Conservation (phyloP, 2,329 filamentous ascomycete genomes). For the Aureobasidium sp. region DNA sequence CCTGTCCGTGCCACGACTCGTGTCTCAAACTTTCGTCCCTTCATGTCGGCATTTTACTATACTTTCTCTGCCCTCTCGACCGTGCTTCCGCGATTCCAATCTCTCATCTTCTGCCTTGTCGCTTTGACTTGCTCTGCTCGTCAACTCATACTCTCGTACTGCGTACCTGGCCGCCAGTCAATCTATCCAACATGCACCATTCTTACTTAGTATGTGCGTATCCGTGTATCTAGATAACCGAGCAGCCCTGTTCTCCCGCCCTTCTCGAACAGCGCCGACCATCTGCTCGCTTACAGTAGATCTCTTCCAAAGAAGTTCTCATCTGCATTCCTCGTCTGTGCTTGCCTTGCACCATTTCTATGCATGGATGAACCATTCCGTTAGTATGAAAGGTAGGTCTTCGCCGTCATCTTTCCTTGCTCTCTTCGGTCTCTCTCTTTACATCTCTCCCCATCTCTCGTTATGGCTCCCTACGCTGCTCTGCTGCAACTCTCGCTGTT, state of each 20-base stretch:
- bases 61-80: neutral
- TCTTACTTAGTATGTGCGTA: neutral
- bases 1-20: neutral
- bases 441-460: neutral
- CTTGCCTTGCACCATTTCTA: neutral
- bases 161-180: neutral
- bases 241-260: neutral
- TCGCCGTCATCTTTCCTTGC: neutral
- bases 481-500: constrained; percentile 2
- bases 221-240: neutral
- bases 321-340: constrained; percentile 7
- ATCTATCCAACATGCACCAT: neutral
- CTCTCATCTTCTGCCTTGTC: neutral
- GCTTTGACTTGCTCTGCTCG: neutral
- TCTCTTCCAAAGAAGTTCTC: neutral
- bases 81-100: neutral
- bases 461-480: constrained; percentile 5
- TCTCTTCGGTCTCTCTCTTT: neutral
- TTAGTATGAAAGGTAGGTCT: neutral
- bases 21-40: neutral
- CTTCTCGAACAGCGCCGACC: constrained; percentile 4
- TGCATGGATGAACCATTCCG: neutral
- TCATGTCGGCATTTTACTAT: neutral
- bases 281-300: neutral
- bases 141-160: neutral